Conservation (phyloP, 805 yeast species). For the Wickerhamomyces rabaulensis region DNA sequence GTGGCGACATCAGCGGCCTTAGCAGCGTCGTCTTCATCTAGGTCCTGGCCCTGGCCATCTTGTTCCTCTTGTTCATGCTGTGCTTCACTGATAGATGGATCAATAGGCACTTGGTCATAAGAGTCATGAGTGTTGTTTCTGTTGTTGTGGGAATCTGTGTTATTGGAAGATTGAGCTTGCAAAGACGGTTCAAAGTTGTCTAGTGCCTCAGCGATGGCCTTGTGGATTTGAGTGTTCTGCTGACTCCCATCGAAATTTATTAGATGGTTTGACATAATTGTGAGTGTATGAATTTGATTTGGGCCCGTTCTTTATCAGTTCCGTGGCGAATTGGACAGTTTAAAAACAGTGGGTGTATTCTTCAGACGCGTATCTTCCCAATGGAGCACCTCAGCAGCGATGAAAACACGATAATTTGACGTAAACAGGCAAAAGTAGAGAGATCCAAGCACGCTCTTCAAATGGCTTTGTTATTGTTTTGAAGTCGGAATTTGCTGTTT, state of each 20-base stretch:
- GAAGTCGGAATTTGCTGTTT: not conserved
- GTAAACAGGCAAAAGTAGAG: not conserved
- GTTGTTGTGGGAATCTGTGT: not conserved
- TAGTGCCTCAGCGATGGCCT: slow-evolving; percentile 14
- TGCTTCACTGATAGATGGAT: slow-evolving; percentile 20
- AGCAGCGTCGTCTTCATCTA: slow-evolving; percentile 4
- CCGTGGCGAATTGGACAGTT: not conserved
- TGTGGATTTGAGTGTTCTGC: slow-evolving; percentile 9
- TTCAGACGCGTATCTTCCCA: not conserved
- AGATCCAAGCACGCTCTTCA: not conserved
- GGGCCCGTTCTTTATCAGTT: too few relatives aligned
- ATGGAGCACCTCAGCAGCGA: not conserved
- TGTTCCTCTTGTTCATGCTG: slow-evolving; percentile 2
- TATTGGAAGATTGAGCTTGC: slow-evolving; percentile 6
- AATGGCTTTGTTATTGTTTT: not conserved
- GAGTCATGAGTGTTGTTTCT: slow-evolving; percentile 1
- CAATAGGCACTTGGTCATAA: slow-evolving; percentile 17
- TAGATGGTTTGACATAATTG: slow-evolving; percentile 5
- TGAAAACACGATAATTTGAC: too few relatives aligned
- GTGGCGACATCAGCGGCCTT: slow-evolving; percentile 3
- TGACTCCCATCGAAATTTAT: slow-evolving; percentile 11
- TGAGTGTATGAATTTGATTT: not conserved
- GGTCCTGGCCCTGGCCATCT: not conserved
- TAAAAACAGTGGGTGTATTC: not conserved
- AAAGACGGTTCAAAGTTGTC: slow-evolving; percentile 8